Percentiles rank a stretch among this genome's conserved stretches.
Evolutionary conservation across 805 yeast genomes (phyloP).

Genomic region (Myxozyma sirexii): DNA sequence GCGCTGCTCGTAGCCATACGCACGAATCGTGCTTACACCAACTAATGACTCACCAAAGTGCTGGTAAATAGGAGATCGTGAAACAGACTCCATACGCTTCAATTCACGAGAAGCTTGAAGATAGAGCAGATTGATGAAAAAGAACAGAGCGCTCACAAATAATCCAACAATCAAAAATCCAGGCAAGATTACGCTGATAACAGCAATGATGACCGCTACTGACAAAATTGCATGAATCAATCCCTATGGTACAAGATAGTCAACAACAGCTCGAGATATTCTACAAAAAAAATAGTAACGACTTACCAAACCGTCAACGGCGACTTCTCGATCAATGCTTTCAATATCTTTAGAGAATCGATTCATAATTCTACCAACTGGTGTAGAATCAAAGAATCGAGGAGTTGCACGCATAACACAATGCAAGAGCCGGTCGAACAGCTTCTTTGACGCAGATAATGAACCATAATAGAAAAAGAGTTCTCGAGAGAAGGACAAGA

Average conservation of each 20-base stretch:
- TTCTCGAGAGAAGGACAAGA: constrained; percentile 47
- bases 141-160: constrained; percentile 59
- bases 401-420: constrained; percentile 76
- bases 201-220: constrained; percentile 65
- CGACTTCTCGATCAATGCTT: constrained; percentile 88
- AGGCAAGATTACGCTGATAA: constrained; percentile 83
- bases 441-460: constrained; percentile 72
- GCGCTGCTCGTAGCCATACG: constrained; percentile 88
- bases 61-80: constrained; percentile 94
- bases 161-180: constrained; percentile 73
- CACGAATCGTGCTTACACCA: constrained; percentile 93
- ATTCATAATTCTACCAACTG: constrained; percentile 94
- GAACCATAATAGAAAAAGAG: constrained; percentile 70
- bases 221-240: constrained; percentile 28
- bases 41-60: constrained; percentile 91
- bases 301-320: constrained; percentile 77
- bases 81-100: constrained; percentile 83
- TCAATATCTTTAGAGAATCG: constrained; percentile 95
- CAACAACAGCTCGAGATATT: constrained; percentile 37
- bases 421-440: constrained; percentile 66
- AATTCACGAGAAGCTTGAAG: constrained; percentile 86
- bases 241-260: constrained; percentile 4
- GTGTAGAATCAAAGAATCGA: constrained; percentile 92
- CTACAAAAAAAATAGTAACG: constrained; percentile 56
- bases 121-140: constrained; percentile 77